Evolutionary conservation across 805 yeast genomes (phyloP).

Genomic region (Starmerella sp.): DNA sequence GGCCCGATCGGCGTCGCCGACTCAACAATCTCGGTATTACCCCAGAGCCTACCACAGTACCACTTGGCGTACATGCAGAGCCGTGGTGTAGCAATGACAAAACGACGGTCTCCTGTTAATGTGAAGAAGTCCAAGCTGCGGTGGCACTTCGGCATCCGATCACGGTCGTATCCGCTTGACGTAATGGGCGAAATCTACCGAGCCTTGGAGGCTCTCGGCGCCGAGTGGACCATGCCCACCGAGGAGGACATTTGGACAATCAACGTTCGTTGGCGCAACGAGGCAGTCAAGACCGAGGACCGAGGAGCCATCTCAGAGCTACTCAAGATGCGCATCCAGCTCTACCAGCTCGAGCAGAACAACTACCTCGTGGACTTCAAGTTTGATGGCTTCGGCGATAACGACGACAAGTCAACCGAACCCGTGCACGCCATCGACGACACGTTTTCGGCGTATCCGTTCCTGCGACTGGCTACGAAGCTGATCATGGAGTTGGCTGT

Average conservation of each 20-base stretch:
- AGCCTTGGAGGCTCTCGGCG: slow-evolving; percentile 85
- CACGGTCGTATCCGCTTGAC: slow-evolving; percentile 90
- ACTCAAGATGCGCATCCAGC: slow-evolving; percentile 94
- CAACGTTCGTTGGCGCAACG: slow-evolving; percentile 82
- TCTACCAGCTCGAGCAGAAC: slow-evolving; percentile 91
- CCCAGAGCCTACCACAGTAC: slow-evolving; percentile 86
- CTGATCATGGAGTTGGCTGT: slow-evolving; percentile 95
- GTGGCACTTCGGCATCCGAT: slow-evolving; percentile 98
- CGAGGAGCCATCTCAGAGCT: slow-evolving; percentile 37
- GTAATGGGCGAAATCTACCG: slow-evolving; percentile 98
- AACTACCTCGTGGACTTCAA: slow-evolving; percentile 93
- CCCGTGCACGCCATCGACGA: slow-evolving; percentile 44
- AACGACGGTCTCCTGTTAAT: slow-evolving; percentile 35
- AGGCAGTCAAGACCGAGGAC: slow-evolving; percentile 10
- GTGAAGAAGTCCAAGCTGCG: slow-evolving; percentile 83
- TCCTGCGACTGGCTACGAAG: slow-evolving; percentile 81
- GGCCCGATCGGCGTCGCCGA: slow-evolving; percentile 26
- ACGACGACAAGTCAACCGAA: neutral
- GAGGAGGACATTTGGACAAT: slow-evolving; percentile 96
- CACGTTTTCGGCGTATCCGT: slow-evolving; percentile 92
- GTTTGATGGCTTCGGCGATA: slow-evolving; percentile 88
- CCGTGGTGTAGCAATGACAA: slow-evolving; percentile 39
- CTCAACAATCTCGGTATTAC: slow-evolving; percentile 82
- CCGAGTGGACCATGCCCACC: slow-evolving; percentile 93
- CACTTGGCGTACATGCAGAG: slow-evolving; percentile 86